These are phyloP conservation scores for Euphrasia confusa DNA, from an alignment of 257 asterid genomes.

Conservation along the genomic window DNA sequence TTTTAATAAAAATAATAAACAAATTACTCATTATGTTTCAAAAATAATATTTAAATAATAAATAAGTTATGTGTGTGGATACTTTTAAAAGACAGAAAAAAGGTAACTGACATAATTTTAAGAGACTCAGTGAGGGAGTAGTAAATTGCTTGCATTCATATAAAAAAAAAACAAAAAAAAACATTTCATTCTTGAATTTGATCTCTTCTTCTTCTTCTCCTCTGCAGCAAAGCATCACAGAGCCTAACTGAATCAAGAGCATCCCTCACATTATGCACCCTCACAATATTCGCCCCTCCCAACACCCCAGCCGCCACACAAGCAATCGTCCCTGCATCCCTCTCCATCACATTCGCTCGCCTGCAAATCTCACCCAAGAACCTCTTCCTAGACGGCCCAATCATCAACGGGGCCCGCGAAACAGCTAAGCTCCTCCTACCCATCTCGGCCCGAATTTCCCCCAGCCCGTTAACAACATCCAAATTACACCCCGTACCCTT, in stretches of 20 bases:
- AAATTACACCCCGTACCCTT: slow-evolving; percentile 71
- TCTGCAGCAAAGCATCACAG: slow-evolving; percentile 73
- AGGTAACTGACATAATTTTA: too few species aligned
- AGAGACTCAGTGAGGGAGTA: too few species aligned
- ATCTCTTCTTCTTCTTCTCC: slow-evolving; percentile 28
- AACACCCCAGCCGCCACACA: slow-evolving; percentile 57
- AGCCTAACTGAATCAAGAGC: slow-evolving; percentile 65
- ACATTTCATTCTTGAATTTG: not conserved
- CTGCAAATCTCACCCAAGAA: slow-evolving; percentile 80
- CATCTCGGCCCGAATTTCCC: slow-evolving; percentile 48
- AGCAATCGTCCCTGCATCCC: slow-evolving; percentile 84
- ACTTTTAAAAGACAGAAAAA: too few species aligned
- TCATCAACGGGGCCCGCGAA: slow-evolving; percentile 63
- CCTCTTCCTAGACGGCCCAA: slow-evolving; percentile 89
- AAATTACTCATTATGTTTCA: too few species aligned
- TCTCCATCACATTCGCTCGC: slow-evolving; percentile 36
- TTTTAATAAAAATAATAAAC: too few species aligned
- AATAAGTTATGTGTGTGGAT: too few species aligned
- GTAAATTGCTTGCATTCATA: too few species aligned
- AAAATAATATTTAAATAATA: too few species aligned
- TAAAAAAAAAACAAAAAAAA: too few species aligned
- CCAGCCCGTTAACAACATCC: slow-evolving; percentile 57
- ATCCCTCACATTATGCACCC: slow-evolving; percentile 80
- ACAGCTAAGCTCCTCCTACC: slow-evolving; percentile 55
- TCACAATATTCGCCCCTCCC: slow-evolving; percentile 77